phyloP scores from a whole-genome alignment of 495 filamentous ascomycete genomes.

The Annulohypoxylon stygium region DNA sequence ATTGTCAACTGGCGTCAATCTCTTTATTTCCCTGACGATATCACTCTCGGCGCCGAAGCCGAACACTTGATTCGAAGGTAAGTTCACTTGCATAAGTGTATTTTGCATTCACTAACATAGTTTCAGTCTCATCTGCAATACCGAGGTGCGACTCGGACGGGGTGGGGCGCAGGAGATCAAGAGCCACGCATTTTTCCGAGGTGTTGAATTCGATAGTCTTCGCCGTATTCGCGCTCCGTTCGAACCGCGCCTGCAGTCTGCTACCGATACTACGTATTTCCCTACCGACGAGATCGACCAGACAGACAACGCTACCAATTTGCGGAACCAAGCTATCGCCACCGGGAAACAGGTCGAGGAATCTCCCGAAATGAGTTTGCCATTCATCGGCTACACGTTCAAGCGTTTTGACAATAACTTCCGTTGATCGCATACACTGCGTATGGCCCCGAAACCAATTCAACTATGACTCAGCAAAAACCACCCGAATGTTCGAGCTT shows the following conservation, averaged over 20 bases:
- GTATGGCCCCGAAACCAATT: constrained; percentile 5
- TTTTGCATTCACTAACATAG: constrained; percentile 28
- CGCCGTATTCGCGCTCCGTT: constrained; percentile 95
- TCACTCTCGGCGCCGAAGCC: constrained; percentile 85
- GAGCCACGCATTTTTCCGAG: constrained; percentile 93
- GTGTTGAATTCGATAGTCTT: constrained; percentile 91
- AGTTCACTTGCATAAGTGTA: constrained; percentile 38
- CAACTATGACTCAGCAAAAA: neutral
- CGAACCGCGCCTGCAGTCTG: constrained; percentile 89
- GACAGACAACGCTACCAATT: constrained; percentile 82
- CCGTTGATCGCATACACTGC: constrained; percentile 53
- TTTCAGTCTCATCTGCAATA: constrained; percentile 90
- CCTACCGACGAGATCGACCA: constrained; percentile 98
- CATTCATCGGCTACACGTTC: constrained; percentile 99
- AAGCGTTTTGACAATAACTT: constrained; percentile 92
- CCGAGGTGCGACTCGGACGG: constrained; percentile 88
- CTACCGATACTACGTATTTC: constrained; percentile 98
- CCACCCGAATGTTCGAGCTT: constrained; percentile 6
- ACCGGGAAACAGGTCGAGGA: constrained; percentile 58
- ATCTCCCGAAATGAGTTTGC: constrained; percentile 88
- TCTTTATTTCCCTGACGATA: constrained; percentile 96
- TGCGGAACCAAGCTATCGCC: constrained; percentile 65
- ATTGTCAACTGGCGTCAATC: constrained; percentile 98
- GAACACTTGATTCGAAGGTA: constrained; percentile 90
- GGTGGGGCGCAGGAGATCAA: constrained; percentile 91